Evolutionary conservation across 768 basidiomycete genomes (phyloP).

Genomic region (Botryobasidium botryosum): DNA sequence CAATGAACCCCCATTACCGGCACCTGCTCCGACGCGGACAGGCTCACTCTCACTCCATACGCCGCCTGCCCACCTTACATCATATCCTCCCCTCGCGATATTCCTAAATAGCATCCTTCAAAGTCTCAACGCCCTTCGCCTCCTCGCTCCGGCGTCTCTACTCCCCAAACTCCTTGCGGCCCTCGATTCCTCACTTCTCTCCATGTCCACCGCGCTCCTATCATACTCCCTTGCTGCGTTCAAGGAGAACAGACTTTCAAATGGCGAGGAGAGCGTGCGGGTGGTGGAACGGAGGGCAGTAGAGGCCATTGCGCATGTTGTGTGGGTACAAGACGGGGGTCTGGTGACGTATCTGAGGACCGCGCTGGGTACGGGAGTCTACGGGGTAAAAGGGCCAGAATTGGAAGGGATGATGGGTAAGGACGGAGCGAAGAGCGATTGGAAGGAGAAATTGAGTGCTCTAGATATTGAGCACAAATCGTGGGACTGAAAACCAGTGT

Average conservation of each 20-base stretch:
- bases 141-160: constrained; percentile 57
- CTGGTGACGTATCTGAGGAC: constrained; percentile 48
- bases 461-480: no score
- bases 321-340: constrained; percentile 43
- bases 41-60: constrained; percentile 25
- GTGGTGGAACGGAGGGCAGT: no score
- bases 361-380: constrained; percentile 62
- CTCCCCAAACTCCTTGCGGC: constrained; percentile 29
- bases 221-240: constrained; percentile 11
- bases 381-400: constrained; percentile 24
- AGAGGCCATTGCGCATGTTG: no score
- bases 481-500: no score
- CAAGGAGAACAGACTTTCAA: constrained; percentile 17
- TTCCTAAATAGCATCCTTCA: constrained; percentile 56
- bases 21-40: constrained; percentile 6
- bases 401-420: no score
- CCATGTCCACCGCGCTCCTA: constrained; percentile 2
- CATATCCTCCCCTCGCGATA: constrained; percentile 60
- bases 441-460: no score
- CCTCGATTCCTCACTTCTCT: constrained; percentile 34
- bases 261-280: constrained; percentile 18
- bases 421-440: no score
- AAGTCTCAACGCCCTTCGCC: constrained; percentile 62
- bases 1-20: constrained; percentile 8
- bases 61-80: constrained; percentile 52